A percentile compares a stretch with the other conserved stretches of the same genome.
Conservation (phyloP, 257 asterid genomes). For the Solanum clarkiae region DNA sequence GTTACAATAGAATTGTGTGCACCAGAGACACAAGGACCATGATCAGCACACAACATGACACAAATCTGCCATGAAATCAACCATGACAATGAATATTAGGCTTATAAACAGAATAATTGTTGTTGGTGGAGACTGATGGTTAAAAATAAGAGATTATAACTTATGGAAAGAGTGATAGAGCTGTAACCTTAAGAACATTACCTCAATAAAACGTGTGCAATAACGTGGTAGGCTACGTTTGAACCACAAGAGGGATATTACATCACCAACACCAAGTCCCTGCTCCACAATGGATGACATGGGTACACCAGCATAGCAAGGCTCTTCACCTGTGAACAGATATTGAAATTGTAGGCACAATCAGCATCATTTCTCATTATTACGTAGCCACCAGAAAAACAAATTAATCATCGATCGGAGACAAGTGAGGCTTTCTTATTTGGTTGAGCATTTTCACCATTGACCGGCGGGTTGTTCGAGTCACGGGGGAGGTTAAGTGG, state of each 20-base stretch:
- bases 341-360: neutral
- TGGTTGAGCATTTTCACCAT: neutral
- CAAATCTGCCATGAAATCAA: slow-evolving; percentile 51
- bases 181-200: slow-evolving; percentile 11
- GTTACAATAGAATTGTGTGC: slow-evolving; percentile 98
- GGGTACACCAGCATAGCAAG: slow-evolving; percentile 87
- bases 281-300: slow-evolving; percentile 97
- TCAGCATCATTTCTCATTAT: neutral
- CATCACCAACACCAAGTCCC: slow-evolving; percentile 98
- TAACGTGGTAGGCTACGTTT: slow-evolving; percentile 97
- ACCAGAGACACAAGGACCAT: slow-evolving; percentile 99
- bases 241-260: slow-evolving; percentile 93
- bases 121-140: neutral
- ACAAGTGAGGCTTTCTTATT: neutral
- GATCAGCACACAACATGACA: slow-evolving; percentile 97
- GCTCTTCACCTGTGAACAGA: slow-evolving; percentile 81
- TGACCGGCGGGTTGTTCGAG: neutral
- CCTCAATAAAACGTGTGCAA: slow-evolving; percentile 96
- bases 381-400: neutral
- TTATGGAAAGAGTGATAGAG: neutral
- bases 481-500: neutral
- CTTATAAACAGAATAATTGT: neutral
- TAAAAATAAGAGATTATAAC: neutral
- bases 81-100: slow-evolving; percentile 1
- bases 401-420: neutral